Base-by-base conservation (phyloP, 106 monocot species). In the Apostasia ramifera region DNA sequence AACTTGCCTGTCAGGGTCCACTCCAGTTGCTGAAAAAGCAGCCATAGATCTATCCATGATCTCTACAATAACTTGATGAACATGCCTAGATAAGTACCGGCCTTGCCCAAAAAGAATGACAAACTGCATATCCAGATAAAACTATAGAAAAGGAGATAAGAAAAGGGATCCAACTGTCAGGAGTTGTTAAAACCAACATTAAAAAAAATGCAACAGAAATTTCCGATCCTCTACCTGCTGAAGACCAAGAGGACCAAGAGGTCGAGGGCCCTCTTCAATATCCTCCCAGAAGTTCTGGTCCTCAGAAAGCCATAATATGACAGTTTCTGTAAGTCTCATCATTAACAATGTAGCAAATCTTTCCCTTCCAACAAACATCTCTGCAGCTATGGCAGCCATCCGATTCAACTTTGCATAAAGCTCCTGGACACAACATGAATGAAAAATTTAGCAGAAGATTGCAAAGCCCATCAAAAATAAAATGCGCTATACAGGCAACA, bases 71-170 rank as follows among this genome's bases (percentile, higher is more conserved):
- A 92, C 89, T 89, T 92, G 92, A 79, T 92, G 83, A 47, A 97
- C 81, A 67, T 81, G 79, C 40, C 92, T 79, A 63, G 95, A 92
- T 64, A 88, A 80, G 71, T 84, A 89, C 59, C 95, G 83, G 40
- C 92, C 89, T 84, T 97, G 92, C 67, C 89, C 86, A 66, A 89
- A 97, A 58, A 78, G 73, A 40, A 86, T 73, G 26, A 97, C 86
- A 80, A 97, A 97, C 59, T 97, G 86, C 95, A 97, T 92, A 79
- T 97, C 95, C 75, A 97, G 76, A 74, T 89, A 97, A 81, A 97
- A 87, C 95, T 97, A 77, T 75, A 69, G 26, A 72, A 56, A 70
- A 64, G 3, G 69, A 69, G 47, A 37, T 45, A 49, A 15, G 53
- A 53, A 39, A 52, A 44, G 5, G 61, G 10, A 8, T 63, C 10